Percentiles rank a stretch among this genome's conserved stretches.
phyloP scores from a whole-genome alignment of 495 filamentous ascomycete species.

The Hapsidospora chrysogenum region DNA sequence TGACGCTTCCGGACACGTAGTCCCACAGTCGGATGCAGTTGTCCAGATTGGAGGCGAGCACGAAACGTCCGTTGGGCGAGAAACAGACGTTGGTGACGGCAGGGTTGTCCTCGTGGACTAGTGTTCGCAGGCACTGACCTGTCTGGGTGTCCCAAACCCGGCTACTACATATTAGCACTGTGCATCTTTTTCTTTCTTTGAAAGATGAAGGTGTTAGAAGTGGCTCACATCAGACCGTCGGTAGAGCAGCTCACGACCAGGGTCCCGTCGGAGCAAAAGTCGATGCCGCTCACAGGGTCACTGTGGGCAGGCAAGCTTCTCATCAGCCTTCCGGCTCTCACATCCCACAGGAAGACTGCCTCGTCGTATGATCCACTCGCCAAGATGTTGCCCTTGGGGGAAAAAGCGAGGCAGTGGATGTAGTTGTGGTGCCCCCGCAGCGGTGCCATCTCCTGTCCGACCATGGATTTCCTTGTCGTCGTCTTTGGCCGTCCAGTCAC shows the following conservation, averaged over 20 bases:
- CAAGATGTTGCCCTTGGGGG: constrained; percentile 90
- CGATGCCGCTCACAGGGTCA: constrained; percentile 84
- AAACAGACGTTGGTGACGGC: constrained; percentile 83
- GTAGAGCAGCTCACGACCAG: constrained; percentile 76
- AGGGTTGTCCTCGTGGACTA: constrained; percentile 93
- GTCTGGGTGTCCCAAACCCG: constrained; percentile 92
- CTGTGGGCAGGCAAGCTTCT: constrained; percentile 83
- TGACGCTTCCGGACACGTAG: constrained; percentile 67
- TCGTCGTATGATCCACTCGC: constrained; percentile 93
- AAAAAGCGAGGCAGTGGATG: constrained; percentile 83
- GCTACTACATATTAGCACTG: constrained; percentile 14
- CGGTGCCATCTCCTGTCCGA: constrained; percentile 20
- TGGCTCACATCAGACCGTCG: constrained; percentile 64
- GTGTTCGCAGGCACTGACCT: constrained; percentile 83
- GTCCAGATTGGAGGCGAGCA: constrained; percentile 85
- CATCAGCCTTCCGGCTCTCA: constrained; percentile 70
- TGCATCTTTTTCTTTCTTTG: too few species aligned
- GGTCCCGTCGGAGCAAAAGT: constrained; percentile 84
- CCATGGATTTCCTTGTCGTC: background rate
- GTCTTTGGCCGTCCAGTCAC: constrained; percentile 38
- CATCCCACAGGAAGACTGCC: constrained; percentile 93
- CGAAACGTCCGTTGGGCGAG: constrained; percentile 81
- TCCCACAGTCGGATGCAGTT: constrained; percentile 84
- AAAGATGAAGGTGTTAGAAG: background rate
- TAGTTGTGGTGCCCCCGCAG: constrained; percentile 89